Evolutionary conservation across 2,329 filamentous ascomycete genomes (phyloP).

Genomic region (Pseudogymnoascus sp.): DNA sequence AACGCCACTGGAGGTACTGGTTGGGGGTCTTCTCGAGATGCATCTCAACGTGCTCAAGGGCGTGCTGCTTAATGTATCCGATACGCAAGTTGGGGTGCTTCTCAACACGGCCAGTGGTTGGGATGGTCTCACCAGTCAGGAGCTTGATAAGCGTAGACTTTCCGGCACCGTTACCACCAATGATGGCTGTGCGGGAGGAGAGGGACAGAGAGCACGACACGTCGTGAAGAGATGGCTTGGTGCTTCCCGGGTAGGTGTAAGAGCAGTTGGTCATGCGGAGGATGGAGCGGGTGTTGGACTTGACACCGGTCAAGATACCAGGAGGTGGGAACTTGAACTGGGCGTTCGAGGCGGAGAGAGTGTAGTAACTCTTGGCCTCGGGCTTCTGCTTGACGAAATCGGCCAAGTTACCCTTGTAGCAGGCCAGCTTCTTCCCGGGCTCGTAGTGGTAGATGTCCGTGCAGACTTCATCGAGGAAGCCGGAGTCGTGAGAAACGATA

Average conservation of each 20-base stretch:
- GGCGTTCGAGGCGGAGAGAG: constrained; percentile 75
- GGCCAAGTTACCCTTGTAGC: constrained; percentile 74
- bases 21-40: constrained; percentile 98
- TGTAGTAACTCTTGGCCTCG: constrained; percentile 97
- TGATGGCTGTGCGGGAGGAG: constrained; percentile 90
- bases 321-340: constrained; percentile 98
- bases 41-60: constrained; percentile 98
- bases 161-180: constrained; percentile 93
- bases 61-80: constrained; percentile 99
- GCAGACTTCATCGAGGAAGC: constrained; percentile 93
- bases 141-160: constrained; percentile 98
- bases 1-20: constrained; percentile 98
- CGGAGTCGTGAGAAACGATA: constrained; percentile 97
- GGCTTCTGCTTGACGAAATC: constrained; percentile 83
- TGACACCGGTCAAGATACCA: constrained; percentile 89
- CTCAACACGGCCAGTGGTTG: constrained; percentile 77
- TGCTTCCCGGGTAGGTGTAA: constrained; percentile 84
- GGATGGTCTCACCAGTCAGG: constrained; percentile 84
- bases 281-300: constrained; percentile 88
- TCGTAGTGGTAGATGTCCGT: constrained; percentile 99
- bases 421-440: constrained; percentile 81
- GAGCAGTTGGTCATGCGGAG: constrained; percentile 89
- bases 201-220: constrained; percentile 82
- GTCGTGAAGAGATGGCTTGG: constrained; percentile 79
- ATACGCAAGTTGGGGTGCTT: constrained; percentile 98